Evolutionary conservation across 345 rosid genomes (phyloP).

Genomic region (Brassica juncea): DNA sequence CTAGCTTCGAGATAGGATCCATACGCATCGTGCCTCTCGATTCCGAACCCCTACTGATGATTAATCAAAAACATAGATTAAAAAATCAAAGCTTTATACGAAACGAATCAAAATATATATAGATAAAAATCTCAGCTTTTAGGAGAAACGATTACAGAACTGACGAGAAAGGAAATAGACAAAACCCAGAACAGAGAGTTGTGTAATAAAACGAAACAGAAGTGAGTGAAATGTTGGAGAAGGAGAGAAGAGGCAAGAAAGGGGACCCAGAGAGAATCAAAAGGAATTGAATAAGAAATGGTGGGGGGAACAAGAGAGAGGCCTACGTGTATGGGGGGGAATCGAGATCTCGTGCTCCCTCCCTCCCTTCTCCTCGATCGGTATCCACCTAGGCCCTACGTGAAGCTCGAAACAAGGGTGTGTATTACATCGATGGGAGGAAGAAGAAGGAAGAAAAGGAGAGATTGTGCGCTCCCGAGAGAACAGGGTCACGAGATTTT

Average conservation of each 20-base stretch:
- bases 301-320: neutral
- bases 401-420: neutral
- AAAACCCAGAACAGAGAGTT: slow-evolving; percentile 19
- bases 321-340: neutral
- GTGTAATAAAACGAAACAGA: slow-evolving; percentile 10
- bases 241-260: slow-evolving; percentile 8
- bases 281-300: neutral
- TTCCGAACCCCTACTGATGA: slow-evolving; percentile 41
- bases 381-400: neutral
- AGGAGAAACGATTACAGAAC: neutral
- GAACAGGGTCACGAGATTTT: slow-evolving; percentile 38
- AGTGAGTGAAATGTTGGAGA: neutral
- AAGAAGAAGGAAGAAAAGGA: neutral
- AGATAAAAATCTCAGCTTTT: neutral
- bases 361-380: neutral
- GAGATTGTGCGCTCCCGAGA: slow-evolving; percentile 30
- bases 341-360: neutral
- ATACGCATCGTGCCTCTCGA: slow-evolving; percentile 39
- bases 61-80: neutral
- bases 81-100: neutral
- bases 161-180: slow-evolving; percentile 7
- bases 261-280: slow-evolving; percentile 17
- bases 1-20: slow-evolving; percentile 53
- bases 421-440: neutral
- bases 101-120: neutral